Conservation (phyloP, 2,329 filamentous ascomycete species). For the Talaromyces amestolkiae region DNA sequence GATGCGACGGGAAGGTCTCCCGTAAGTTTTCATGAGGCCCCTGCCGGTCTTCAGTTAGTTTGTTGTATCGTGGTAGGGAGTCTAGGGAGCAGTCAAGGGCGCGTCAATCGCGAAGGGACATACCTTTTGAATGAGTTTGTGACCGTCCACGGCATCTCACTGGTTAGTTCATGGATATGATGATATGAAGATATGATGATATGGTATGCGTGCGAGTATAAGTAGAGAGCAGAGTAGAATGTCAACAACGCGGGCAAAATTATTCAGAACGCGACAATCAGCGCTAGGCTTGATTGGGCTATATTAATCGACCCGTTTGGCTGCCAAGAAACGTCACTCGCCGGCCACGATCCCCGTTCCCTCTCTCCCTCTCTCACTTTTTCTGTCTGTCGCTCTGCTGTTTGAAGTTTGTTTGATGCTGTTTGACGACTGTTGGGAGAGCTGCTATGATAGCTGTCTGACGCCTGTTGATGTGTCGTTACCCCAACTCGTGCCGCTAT, state of each 20-base stretch:
- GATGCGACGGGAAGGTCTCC: constrained; percentile 47
- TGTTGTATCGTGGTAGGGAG: neutral
- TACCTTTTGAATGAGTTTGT: constrained; percentile 53
- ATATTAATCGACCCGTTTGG: constrained; percentile 13
- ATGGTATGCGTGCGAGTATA: neutral
- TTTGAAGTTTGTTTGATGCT: neutral
- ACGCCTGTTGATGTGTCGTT: neutral
- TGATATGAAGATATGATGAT: neutral
- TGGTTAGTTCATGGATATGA: constrained; percentile 18
- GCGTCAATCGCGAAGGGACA: constrained; percentile 11
- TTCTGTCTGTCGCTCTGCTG: neutral
- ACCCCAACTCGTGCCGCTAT: constrained; percentile 7
- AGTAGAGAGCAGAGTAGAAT: neutral
- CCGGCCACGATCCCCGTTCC: constrained; percentile 8
- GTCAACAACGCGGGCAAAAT: constrained; percentile 15
- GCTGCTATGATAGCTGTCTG: neutral
- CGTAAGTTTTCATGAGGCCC: constrained; percentile 52
- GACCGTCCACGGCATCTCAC: constrained; percentile 50
- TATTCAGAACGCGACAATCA: constrained; percentile 25
- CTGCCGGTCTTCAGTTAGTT: constrained; percentile 27
- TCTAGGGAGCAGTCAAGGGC: neutral
- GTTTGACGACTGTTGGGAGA: neutral
- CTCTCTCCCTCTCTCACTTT: no score
- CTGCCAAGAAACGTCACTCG: constrained; percentile 9
- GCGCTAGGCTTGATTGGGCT: constrained; percentile 26